Evolutionary conservation across 208 protist species (phyloP), one percentile per base, ranked within the genome.

Genomic region (Trypanosoma rangeli): DNA sequence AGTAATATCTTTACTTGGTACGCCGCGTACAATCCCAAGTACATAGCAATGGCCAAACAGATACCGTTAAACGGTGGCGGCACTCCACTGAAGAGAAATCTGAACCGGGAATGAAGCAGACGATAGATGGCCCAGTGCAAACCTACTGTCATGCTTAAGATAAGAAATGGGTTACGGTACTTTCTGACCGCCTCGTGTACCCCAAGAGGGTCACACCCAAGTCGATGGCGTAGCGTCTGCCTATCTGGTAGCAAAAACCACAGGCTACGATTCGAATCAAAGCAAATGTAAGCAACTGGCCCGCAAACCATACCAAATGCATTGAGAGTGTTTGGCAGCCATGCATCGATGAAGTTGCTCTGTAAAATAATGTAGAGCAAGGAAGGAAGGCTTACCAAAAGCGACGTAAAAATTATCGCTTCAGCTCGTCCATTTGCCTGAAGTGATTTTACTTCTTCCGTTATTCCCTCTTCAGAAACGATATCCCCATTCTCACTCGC

Each of bases 1-100:
- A 95, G 68, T 33, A 92, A 70, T 20, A 66, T 54, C 68, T 87
- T 86, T 22, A 83, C 70, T 53, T 85, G 57, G 26, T 87, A 83
- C 35, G 64, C 78, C 16, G 84, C 67, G 53, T 80, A 90, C 49
- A 84, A 68, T 31, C 76, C 64, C 18, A 85, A 61, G 50, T 91
- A 92, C 53, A 93, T 64, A 20, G 75, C 80, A 29, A 92, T 42
- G 29, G 86, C 57, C 46, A 96, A 74, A 67, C 76, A 74, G 8
- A 93, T 35, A 26, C 68, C 64, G 69, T 93, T 94, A 68, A 80
- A 74, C 0, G 89, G 87, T n/a, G 78, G 86, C 8, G 85, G 70
- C 12, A 94, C 9, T 16, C 86, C 87, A 31, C 84, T 78, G 65
- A 96, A 91, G 20, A 94, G 64, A 68, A 90, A 94, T 33, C 73